Conservation (phyloP, 495 filamentous ascomycete genomes). For the Talaromyces ruber region DNA sequence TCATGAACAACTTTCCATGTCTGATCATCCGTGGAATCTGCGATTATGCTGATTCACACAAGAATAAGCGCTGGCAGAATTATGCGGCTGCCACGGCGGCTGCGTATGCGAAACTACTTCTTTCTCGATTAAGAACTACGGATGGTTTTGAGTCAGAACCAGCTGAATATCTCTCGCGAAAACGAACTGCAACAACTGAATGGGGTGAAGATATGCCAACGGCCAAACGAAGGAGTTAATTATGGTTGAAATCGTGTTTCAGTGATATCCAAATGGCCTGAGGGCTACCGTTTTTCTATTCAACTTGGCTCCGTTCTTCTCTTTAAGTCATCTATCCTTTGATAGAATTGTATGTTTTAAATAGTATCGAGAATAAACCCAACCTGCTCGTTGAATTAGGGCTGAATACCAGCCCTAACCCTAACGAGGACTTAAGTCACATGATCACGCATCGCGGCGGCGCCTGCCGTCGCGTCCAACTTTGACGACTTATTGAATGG, state of each 20-base stretch:
- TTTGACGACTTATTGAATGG: background rate
- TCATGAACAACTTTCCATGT: slow-evolving; percentile 22
- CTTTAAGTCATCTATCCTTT: background rate
- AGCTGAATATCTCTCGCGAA: background rate
- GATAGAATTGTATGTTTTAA: background rate
- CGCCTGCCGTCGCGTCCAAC: background rate
- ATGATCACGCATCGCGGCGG: background rate
- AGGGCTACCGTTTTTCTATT: background rate
- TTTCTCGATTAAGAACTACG: slow-evolving; percentile 1
- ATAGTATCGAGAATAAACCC: background rate
- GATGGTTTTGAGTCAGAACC: background rate
- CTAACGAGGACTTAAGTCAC: background rate
- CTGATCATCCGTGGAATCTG: slow-evolving; percentile 16
- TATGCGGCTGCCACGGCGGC: slow-evolving; percentile 9
- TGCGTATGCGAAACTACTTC: slow-evolving; percentile 11
- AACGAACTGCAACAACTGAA: background rate
- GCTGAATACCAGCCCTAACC: background rate
- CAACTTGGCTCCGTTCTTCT: background rate
- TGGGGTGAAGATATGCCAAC: background rate
- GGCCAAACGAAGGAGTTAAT: background rate
- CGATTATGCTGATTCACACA: slow-evolving; percentile 15
- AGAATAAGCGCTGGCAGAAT: background rate
- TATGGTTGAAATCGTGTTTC: background rate
- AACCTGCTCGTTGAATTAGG: background rate
- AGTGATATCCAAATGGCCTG: background rate